A percentile compares a stretch with the other conserved stretches of the same genome.
These are phyloP conservation scores for Aspergillus versicolor DNA, from an alignment of 2,329 filamentous ascomycete genomes.

Conservation along the genomic window DNA sequence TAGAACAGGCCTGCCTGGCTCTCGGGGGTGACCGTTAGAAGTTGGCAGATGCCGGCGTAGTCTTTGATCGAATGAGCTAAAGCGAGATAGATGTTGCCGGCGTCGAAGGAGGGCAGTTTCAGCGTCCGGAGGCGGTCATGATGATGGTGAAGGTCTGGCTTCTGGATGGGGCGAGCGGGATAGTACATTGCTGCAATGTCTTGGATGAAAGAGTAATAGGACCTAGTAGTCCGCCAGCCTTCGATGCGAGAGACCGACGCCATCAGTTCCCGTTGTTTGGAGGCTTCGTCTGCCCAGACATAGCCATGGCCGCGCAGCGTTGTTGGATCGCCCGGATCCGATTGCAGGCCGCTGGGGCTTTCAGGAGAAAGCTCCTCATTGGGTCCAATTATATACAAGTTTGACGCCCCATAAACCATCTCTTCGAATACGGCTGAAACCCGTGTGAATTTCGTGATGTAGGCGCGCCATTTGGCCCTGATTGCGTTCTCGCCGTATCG, in stretches of 20 bases:
- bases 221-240: conserved; percentile 92
- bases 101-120: conserved; percentile 72
- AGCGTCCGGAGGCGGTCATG: conserved; percentile 86
- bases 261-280: conserved; percentile 80
- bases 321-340: conserved; percentile 43
- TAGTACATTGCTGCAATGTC: conserved; percentile 48
- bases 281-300: conserved; percentile 83
- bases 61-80: conserved; percentile 72
- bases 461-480: conserved; percentile 87
- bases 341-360: conserved; percentile 43
- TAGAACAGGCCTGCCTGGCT: conserved; percentile 89
- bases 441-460: conserved; percentile 90
- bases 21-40: conserved; percentile 79
- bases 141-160: conserved; percentile 77
- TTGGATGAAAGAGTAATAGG: conserved; percentile 94
- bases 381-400: conserved; percentile 74
- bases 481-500: conserved; percentile 88
- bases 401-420: conserved; percentile 87
- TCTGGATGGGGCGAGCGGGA: conserved; percentile 40
- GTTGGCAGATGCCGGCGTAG: conserved; percentile 81
- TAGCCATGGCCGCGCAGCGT: conserved; percentile 82
- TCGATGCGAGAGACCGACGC: conserved; percentile 92
- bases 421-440: conserved; percentile 94
- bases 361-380: conserved; percentile 62
- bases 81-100: conserved; percentile 80